Conservation (phyloP, 1,284 basidiomycete genomes). For the Acaromyces ingoldii region DNA sequence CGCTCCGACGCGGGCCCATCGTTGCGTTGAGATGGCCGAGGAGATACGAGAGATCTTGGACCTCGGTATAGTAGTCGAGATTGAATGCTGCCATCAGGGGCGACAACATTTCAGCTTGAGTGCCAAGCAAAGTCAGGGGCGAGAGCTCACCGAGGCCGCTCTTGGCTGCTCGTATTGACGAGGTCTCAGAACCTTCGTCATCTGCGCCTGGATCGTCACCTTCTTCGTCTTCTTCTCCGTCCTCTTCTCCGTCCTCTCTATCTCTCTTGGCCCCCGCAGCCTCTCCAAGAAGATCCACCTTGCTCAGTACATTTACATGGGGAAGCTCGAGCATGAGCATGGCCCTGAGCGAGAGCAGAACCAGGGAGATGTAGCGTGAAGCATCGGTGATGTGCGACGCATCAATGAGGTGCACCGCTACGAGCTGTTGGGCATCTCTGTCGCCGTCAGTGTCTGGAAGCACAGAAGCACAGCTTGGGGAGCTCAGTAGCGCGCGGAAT, state of each 20-base stretch:
- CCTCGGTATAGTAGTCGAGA: conserved; percentile 95
- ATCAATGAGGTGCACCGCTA: conserved; percentile 90
- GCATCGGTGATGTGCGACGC: conserved; percentile 95
- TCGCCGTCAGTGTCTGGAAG: neutral
- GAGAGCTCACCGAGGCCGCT: too few relatives aligned
- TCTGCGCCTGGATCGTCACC: neutral
- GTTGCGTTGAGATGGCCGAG: conserved; percentile 62
- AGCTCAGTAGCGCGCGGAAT: neutral
- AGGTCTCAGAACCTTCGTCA: neutral
- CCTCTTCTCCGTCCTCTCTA: conserved; percentile 9
- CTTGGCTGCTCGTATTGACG: too few relatives aligned
- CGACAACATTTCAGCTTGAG: conserved; percentile 12
- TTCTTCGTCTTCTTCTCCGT: conserved; percentile 5
- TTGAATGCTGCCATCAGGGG: conserved; percentile 80
- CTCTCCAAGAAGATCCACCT: conserved; percentile 75
- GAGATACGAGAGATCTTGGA: conserved; percentile 88
- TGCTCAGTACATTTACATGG: conserved; percentile 93
- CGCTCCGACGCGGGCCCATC: neutral
- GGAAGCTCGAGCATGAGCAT: conserved; percentile 98
- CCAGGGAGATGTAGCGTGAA: conserved; percentile 86
- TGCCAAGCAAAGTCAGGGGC: too few relatives aligned
- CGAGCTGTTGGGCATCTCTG: conserved; percentile 61
- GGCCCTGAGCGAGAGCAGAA: conserved; percentile 83
- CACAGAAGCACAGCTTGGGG: neutral
- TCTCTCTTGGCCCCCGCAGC: neutral